phyloP scores from a whole-genome alignment of 73 alveolate species.

The Durusdinium trenchii region DNA sequence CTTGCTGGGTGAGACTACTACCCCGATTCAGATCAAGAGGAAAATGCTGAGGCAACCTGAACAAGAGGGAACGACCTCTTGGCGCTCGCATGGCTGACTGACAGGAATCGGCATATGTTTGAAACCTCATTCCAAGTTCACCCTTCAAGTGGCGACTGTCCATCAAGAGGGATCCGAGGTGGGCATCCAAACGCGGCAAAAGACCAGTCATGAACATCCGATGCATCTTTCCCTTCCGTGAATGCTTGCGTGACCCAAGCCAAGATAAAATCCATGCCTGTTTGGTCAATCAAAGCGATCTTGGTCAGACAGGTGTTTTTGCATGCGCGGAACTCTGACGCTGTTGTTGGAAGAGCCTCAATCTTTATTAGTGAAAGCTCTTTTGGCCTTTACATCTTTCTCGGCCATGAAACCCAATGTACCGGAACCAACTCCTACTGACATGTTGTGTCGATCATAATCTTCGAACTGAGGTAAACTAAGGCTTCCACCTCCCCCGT shows the following conservation, averaged over 20 bases:
- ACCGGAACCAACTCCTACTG: neutral
- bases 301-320: neutral
- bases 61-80: neutral
- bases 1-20: neutral
- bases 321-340: constrained; percentile 8
- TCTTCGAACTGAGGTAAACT: no score
- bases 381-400: neutral
- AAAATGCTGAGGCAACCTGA: neutral
- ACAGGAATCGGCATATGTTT: neutral
- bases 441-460: no score
- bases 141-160: constrained; percentile 15
- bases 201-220: neutral
- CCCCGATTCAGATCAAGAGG: constrained; percentile 6
- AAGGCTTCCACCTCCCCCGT: no score
- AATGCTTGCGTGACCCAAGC: neutral
- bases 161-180: constrained; percentile 9
- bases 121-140: constrained; percentile 19
- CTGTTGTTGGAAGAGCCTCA: neutral
- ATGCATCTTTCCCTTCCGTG: neutral
- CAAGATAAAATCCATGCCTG: neutral
- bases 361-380: neutral
- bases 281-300: neutral
- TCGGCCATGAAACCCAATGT: neutral
- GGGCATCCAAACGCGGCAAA: constrained; percentile 41
- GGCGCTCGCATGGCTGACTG: neutral